phyloP scores from a whole-genome alignment of 2,329 filamentous ascomycete genomes.

The Fusarium illudens region DNA sequence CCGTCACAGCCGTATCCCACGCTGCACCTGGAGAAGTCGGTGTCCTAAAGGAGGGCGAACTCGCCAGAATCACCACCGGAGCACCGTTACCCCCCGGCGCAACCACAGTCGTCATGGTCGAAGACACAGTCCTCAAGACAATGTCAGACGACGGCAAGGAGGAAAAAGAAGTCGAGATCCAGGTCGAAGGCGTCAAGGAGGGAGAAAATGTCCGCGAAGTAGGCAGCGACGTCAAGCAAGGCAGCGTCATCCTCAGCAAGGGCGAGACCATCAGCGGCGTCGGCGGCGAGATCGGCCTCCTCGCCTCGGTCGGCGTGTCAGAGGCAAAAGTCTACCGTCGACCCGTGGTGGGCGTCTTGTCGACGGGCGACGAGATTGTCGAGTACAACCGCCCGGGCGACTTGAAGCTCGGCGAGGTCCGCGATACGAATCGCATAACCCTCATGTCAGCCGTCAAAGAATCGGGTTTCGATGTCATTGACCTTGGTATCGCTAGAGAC shows the following conservation, averaged over 20 bases:
- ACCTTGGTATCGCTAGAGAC: slow-evolving; percentile 86
- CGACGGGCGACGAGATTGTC: slow-evolving; percentile 94
- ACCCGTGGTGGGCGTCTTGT: slow-evolving; percentile 85
- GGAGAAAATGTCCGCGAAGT: slow-evolving; percentile 92
- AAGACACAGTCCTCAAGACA: slow-evolving; percentile 82
- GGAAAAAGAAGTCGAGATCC: slow-evolving; percentile 87
- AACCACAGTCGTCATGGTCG: slow-evolving; percentile 90
- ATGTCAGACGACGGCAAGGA: slow-evolving; percentile 83
- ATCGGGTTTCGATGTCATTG: slow-evolving; percentile 80
- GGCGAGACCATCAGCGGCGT: slow-evolving; percentile 86
- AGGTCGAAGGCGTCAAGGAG: slow-evolving; percentile 76
- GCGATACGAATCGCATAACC: slow-evolving; percentile 92
- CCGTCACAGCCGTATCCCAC: slow-evolving; percentile 86
- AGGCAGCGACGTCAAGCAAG: slow-evolving; percentile 82
- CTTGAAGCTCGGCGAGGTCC: slow-evolving; percentile 82
- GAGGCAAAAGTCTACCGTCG: slow-evolving; percentile 77
- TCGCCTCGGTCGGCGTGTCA: slow-evolving; percentile 82
- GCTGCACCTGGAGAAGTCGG: slow-evolving; percentile 76
- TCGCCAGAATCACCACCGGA: slow-evolving; percentile 93
- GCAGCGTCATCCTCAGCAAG: slow-evolving; percentile 73
- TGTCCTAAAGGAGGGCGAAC: slow-evolving; percentile 73
- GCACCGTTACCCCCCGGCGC: slow-evolving; percentile 89
- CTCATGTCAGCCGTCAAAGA: slow-evolving; percentile 79
- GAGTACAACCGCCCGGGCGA: slow-evolving; percentile 70
- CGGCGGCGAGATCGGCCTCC: slow-evolving; percentile 89